Conservation (phyloP, 2,329 filamentous ascomycete genomes). For the Biscogniauxia mediterranea region DNA sequence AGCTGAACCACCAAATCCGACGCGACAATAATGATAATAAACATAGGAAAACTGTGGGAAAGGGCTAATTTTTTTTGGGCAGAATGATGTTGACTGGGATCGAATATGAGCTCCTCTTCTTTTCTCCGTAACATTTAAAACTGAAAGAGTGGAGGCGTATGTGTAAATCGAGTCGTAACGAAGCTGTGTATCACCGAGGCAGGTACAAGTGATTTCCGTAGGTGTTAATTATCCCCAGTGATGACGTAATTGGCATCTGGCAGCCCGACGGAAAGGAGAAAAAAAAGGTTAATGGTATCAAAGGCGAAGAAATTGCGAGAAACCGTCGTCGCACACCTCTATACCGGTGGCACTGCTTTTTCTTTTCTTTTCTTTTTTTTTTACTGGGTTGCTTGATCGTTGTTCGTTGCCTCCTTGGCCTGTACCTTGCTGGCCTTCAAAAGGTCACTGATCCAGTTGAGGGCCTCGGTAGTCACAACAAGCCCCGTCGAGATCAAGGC, state of each 20-base stretch:
- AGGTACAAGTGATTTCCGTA: not conserved
- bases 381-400: constrained; percentile 25
- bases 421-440: constrained; percentile 63
- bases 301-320: constrained; percentile 12
- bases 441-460: constrained; percentile 59
- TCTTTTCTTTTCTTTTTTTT: not conserved
- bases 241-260: constrained; percentile 1
- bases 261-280: constrained; percentile 7
- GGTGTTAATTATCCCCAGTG: not conserved
- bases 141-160: not conserved
- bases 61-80: not conserved
- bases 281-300: constrained; percentile 19
- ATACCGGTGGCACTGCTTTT: not conserved
- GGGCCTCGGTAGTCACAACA: constrained; percentile 63
- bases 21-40: not conserved
- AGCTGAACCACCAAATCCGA: not conserved
- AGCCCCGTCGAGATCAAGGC: constrained; percentile 67
- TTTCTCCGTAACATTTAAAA: not conserved
- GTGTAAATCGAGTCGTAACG: not conserved
- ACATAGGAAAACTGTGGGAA: not conserved
- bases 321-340: not conserved
- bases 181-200: not conserved
- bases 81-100: not conserved
- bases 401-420: constrained; percentile 50
- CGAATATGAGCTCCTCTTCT: not conserved